Percentiles rank a stretch among this genome's conserved stretches.
phyloP scores from a whole-genome alignment of 2,329 filamentous ascomycete genomes.

The Myrmaecium sp. region DNA sequence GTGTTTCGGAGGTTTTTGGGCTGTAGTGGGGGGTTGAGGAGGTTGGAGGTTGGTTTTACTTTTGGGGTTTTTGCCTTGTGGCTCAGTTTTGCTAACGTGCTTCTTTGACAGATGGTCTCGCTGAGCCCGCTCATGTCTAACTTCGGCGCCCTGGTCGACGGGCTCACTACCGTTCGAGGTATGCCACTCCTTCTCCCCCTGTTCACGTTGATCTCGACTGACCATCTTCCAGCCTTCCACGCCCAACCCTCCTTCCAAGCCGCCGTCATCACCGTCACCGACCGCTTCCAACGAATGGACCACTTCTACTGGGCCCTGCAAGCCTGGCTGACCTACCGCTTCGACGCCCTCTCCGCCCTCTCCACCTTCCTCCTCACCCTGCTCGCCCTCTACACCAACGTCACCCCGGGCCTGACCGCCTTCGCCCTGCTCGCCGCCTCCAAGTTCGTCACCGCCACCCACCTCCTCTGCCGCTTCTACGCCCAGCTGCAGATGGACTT shows the following conservation, averaged over 20 bases:
- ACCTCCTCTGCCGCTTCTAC: constrained; percentile 60
- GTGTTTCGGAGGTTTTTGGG: constrained; percentile 67
- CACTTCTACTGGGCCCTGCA: constrained; percentile 87
- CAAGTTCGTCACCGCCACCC: constrained; percentile 50
- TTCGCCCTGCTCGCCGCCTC: constrained; percentile 64
- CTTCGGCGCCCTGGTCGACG: constrained; percentile 74
- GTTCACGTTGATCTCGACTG: not conserved
- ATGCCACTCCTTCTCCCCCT: too few relatives aligned
- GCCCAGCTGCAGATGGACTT: constrained; percentile 84
- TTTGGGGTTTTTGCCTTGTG: not conserved
- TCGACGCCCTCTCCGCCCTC: constrained; percentile 52
- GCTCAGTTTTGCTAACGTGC: constrained; percentile 4
- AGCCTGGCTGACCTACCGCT: constrained; percentile 68
- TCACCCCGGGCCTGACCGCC: constrained; percentile 63
- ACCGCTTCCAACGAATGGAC: constrained; percentile 85
- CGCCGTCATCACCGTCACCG: constrained; percentile 62
- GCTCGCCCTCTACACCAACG: constrained; percentile 56
- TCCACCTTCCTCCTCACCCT: constrained; percentile 60
- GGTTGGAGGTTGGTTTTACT: constrained; percentile 41
- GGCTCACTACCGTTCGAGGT: constrained; percentile 61
- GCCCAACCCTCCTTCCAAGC: constrained; percentile 66
- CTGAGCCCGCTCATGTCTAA: constrained; percentile 81
- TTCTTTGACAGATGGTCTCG: constrained; percentile 49
- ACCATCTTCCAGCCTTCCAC: constrained; percentile 49
- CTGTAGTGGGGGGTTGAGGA: constrained; percentile 63